Base-by-base conservation (phyloP, 257 asterid species). In the Solanum ossicruentum region DNA sequence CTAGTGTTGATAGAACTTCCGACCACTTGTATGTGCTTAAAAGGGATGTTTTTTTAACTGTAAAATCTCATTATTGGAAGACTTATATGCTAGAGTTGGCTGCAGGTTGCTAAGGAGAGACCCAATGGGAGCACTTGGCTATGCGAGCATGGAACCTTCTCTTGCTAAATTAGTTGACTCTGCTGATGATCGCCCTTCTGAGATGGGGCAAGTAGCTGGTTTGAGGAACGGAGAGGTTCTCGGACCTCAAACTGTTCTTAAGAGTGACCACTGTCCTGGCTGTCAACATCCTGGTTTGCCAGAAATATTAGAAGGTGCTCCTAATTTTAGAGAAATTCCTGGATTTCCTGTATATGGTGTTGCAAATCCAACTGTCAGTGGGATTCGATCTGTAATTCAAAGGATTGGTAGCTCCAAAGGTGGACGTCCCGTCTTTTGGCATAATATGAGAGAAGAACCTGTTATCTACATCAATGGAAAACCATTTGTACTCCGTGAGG, bases 381-480 rank as follows among this genome's bases (percentile, higher is more conserved):
- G 99, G 77, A 96, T 96, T 83, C 94, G 90, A 61, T 94, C 98
- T 58, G 99, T 96, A 88, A 92, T 96, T 86, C 97, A 89, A 87
- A 92, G 95, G 90, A 91, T 96, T 91, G 98, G 98, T 81, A 94
- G 95, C 91, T 87, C 92, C 66, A 92, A 89, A 92, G 94, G 93
- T 82, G 98, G 96, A 36, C 92, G 95, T 54, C 97, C 98, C 39
- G 95, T 96, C 71, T 90, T 96, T 87, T 96, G 99, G 99, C 99
- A 96, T 88, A 94, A 94, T 88, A 96, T 96, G 99, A 93, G 99
- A 90, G 99, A 96, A 89, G 99, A 96, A 87, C 98, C 99, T 86
- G 99, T 96, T 87, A 91, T 96, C 86, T 96, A 96, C 91, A 94
- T 96, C 85, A 94, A 94, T 65, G 99, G 99, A 87, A 96, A 94